These are phyloP conservation scores for Plenodomus tracheiphilus DNA, from an alignment of 2,329 filamentous ascomycete genomes.

Conservation along the genomic window DNA sequence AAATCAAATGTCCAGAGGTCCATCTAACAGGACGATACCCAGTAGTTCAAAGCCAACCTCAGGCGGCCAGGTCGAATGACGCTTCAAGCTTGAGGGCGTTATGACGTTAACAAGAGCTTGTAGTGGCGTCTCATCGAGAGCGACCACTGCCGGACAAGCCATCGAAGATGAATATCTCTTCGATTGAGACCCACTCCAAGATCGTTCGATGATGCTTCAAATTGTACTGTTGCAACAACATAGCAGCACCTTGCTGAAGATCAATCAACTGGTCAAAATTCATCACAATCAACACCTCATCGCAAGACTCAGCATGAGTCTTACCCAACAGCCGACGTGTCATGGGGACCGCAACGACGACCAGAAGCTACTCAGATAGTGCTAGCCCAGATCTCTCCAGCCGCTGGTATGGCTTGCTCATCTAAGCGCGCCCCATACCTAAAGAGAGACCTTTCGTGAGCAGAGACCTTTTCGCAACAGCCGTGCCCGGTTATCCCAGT, in stretches of 20 bases:
- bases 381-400: neutral
- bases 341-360: slow-evolving; percentile 8
- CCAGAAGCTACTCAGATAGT: slow-evolving; percentile 3
- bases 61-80: no score
- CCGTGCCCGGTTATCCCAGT: slow-evolving; percentile 3
- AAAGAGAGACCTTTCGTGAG: neutral
- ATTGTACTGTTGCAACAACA: slow-evolving; percentile 1
- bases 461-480: slow-evolving; percentile 2
- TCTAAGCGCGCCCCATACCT: neutral
- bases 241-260: neutral
- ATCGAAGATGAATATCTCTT: no score
- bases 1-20: neutral
- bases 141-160: neutral
- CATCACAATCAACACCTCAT: neutral
- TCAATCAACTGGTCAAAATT: neutral
- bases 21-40: no score
- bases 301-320: slow-evolving; percentile 6
- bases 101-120: neutral
- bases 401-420: neutral
- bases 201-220: no score
- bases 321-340: slow-evolving; percentile 13
- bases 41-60: no score
- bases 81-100: no score
- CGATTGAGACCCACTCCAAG: no score
- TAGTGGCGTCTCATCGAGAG: slow-evolving; percentile 7